Percentiles rank a stretch among this genome's conserved stretches.
These are phyloP conservation scores for Trichothecium roseum DNA, from an alignment of 2,329 filamentous ascomycete genomes.

Conservation along the genomic window DNA sequence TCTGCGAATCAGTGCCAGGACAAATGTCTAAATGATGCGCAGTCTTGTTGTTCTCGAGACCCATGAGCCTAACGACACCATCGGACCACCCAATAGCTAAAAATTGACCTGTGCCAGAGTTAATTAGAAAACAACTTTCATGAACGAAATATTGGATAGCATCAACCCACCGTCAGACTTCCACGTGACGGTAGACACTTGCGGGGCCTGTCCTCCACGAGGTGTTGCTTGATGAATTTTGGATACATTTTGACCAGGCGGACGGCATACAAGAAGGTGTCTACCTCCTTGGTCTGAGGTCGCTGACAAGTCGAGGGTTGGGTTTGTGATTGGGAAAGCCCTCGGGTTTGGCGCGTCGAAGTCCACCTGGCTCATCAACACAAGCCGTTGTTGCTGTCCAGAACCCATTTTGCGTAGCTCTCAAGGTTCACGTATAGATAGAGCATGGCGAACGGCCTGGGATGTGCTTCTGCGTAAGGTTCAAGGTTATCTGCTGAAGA, in stretches of 20 bases:
- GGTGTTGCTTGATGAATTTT: slow-evolving; percentile 36
- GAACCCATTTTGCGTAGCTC: background rate
- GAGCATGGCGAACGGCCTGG: no score
- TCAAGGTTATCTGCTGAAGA: no score
- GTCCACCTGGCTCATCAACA: slow-evolving; percentile 45
- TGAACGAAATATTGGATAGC: background rate
- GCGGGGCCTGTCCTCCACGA: slow-evolving; percentile 27
- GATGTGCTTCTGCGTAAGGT: no score
- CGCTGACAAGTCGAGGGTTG: slow-evolving; percentile 74
- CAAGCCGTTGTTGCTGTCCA: slow-evolving; percentile 20
- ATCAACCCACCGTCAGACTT: slow-evolving; percentile 57
- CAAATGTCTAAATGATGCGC: slow-evolving; percentile 59
- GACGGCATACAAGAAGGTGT: slow-evolving; percentile 65
- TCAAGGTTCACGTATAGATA: no score
- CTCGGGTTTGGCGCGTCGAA: slow-evolving; percentile 44
- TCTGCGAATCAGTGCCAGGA: slow-evolving; percentile 28
- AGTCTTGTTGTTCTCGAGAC: slow-evolving; percentile 70
- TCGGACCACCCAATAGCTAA: slow-evolving; percentile 80
- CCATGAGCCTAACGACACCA: slow-evolving; percentile 65
- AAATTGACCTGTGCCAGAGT: slow-evolving; percentile 46
- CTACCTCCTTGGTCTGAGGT: slow-evolving; percentile 56
- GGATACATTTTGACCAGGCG: slow-evolving; percentile 59
- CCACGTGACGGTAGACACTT: slow-evolving; percentile 46
- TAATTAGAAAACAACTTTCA: slow-evolving; percentile 7
- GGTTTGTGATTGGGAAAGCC: slow-evolving; percentile 62